A percentile compares a stretch with the other conserved stretches of the same genome.
These are phyloP conservation scores for Candida qinlingensis DNA, from an alignment of 805 yeast genomes.

Conservation along the genomic window DNA sequence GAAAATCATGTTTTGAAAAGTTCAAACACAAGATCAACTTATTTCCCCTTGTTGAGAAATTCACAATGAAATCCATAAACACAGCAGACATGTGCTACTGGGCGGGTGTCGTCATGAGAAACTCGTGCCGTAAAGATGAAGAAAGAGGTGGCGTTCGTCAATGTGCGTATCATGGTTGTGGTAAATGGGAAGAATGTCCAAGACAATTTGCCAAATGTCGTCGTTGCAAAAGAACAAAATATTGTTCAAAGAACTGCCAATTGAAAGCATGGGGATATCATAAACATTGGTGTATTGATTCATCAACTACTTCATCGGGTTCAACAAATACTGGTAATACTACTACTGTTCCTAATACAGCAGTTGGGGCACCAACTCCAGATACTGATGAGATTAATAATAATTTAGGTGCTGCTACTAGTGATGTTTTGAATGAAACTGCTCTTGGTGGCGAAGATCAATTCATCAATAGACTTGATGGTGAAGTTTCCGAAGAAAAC, in stretches of 20 bases:
- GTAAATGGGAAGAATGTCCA: conserved; percentile 88
- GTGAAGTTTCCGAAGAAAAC: neutral
- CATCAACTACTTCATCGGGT: conserved; percentile 11
- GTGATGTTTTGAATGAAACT: neutral
- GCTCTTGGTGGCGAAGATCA: neutral
- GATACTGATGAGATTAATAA: neutral
- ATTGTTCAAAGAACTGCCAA: conserved; percentile 91
- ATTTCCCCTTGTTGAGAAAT: conserved; percentile 89
- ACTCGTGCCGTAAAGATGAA: conserved; percentile 90
- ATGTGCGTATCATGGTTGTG: conserved; percentile 91
- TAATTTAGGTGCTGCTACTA: neutral
- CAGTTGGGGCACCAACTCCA: conserved; percentile 1
- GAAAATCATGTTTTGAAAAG: conserved; percentile 1
- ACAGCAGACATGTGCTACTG: conserved; percentile 85
- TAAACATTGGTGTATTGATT: conserved; percentile 78
- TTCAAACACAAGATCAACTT: conserved; percentile 41
- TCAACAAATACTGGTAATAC: neutral
- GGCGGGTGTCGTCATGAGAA: conserved; percentile 97
- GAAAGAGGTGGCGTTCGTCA: conserved; percentile 84
- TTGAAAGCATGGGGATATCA: conserved; percentile 89
- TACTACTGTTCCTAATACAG: conserved; percentile 1
- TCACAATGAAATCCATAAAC: conserved; percentile 60
- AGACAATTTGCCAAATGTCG: conserved; percentile 93
- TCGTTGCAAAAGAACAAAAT: conserved; percentile 90
- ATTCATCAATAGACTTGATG: neutral